phyloP scores from a whole-genome alignment of 2,329 filamentous ascomycete genomes.

The Leptodontidium sp. region DNA sequence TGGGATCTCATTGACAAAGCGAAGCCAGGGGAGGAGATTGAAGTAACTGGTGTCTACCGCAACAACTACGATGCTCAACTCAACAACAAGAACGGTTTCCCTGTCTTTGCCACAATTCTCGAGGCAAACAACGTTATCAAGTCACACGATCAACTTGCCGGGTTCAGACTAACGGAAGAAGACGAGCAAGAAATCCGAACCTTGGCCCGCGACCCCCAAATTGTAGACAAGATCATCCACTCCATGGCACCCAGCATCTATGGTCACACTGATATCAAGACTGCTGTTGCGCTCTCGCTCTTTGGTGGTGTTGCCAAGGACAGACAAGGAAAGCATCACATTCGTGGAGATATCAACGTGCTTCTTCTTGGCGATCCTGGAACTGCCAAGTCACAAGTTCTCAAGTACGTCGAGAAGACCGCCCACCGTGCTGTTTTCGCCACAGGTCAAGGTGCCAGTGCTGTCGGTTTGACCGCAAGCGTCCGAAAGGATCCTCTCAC shows the following conservation, averaged over 20 bases:
- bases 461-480: slow-evolving; percentile 96
- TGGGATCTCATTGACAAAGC: slow-evolving; percentile 97
- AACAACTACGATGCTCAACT: slow-evolving; percentile 98
- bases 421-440: slow-evolving; percentile 97
- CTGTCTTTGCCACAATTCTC: slow-evolving; percentile 95
- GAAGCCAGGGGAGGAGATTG: slow-evolving; percentile 97
- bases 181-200: slow-evolving; percentile 91
- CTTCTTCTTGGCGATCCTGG: slow-evolving; percentile 95
- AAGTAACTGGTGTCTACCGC: slow-evolving; percentile 94
- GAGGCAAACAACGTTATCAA: slow-evolving; percentile 98
- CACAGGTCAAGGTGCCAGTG: slow-evolving; percentile 95
- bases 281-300: slow-evolving; percentile 89
- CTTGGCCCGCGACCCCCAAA: slow-evolving; percentile 87
- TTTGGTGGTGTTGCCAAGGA: slow-evolving; percentile 95
- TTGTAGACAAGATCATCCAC: slow-evolving; percentile 90
- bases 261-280: slow-evolving; percentile 96
- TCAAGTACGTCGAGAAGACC: slow-evolving; percentile 98
- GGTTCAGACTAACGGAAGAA: slow-evolving; percentile 93
- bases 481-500: slow-evolving; percentile 95
- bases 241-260: slow-evolving; percentile 98
- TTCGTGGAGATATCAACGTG: slow-evolving; percentile 98
- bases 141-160: slow-evolving; percentile 94
- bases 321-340: slow-evolving; percentile 86
- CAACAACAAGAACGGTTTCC: slow-evolving; percentile 98
- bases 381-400: slow-evolving; percentile 95